These are phyloP conservation scores for Dryadomyces sulphureus DNA, from an alignment of 2,329 filamentous ascomycete genomes.

Conservation along the genomic window DNA sequence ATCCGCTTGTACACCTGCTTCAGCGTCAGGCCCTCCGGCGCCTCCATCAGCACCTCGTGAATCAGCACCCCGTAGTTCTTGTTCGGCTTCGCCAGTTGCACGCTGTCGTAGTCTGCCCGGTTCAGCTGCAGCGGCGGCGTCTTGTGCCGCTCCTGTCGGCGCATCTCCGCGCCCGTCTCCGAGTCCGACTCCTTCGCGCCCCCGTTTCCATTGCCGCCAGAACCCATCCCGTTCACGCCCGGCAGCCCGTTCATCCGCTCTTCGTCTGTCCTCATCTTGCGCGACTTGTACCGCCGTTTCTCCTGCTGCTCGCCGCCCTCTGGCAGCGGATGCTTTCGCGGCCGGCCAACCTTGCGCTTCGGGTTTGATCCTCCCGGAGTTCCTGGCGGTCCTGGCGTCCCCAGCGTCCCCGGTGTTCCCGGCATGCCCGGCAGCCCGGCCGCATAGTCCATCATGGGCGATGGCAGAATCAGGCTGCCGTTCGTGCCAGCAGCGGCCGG, in stretches of 20 bases:
- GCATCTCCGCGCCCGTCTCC: slow-evolving; percentile 36
- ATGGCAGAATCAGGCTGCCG: background rate
- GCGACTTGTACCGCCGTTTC: slow-evolving; percentile 52
- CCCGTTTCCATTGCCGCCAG: slow-evolving; percentile 15
- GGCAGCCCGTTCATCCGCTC: no score
- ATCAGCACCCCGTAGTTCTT: slow-evolving; percentile 49
- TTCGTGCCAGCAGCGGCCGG: background rate
- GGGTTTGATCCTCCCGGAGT: no score
- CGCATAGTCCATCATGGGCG: background rate
- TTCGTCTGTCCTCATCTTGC: slow-evolving; percentile 29
- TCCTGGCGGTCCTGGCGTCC: no score
- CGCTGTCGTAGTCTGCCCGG: slow-evolving; percentile 39
- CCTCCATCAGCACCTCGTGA: slow-evolving; percentile 42
- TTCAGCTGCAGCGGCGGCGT: slow-evolving; percentile 43
- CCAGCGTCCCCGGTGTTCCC: slow-evolving; percentile 35
- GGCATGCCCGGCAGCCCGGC: slow-evolving; percentile 23
- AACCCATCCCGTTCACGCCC: no score
- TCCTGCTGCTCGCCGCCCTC: slow-evolving; percentile 39
- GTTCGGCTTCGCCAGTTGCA: slow-evolving; percentile 44
- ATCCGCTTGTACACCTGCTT: slow-evolving; percentile 52
- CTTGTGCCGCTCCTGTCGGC: slow-evolving; percentile 48
- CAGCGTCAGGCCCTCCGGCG: slow-evolving; percentile 37
- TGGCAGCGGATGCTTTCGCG: slow-evolving; percentile 46
- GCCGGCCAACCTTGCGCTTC: slow-evolving; percentile 52
- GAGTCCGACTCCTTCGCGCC: slow-evolving; percentile 14